These are phyloP conservation scores for Grosmannia serpens DNA, from an alignment of 2,329 filamentous ascomycete genomes.

Conservation along the genomic window DNA sequence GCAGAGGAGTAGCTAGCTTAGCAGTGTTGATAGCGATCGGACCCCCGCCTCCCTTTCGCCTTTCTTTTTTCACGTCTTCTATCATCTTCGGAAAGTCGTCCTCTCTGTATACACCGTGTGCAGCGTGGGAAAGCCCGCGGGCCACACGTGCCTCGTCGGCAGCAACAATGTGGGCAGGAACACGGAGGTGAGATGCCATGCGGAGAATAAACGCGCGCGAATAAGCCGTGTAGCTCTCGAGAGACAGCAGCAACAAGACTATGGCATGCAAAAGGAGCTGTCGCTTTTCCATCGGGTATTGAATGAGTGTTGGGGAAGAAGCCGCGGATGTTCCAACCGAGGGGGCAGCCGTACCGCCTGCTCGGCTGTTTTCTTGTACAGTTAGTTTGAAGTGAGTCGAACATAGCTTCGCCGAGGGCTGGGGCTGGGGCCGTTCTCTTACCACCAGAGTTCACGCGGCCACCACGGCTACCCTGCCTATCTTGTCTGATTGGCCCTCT, in stretches of 20 bases:
- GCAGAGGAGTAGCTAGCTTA: slow-evolving; percentile 64
- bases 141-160: slow-evolving; percentile 68
- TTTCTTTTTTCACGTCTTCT: slow-evolving; percentile 52
- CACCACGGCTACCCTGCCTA: not conserved
- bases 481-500: not conserved
- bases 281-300: slow-evolving; percentile 48
- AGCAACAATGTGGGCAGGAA: slow-evolving; percentile 52
- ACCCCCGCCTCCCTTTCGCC: slow-evolving; percentile 52
- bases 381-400: not conserved
- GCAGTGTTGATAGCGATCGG: slow-evolving; percentile 61
- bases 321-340: slow-evolving; percentile 1
- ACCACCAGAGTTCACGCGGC: not conserved
- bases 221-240: slow-evolving; percentile 67
- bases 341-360: slow-evolving; percentile 10
- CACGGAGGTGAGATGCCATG: slow-evolving; percentile 57
- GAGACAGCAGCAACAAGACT: slow-evolving; percentile 59
- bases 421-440: not conserved
- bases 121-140: slow-evolving; percentile 60
- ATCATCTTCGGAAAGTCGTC: slow-evolving; percentile 47
- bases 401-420: not conserved
- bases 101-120: slow-evolving; percentile 52
- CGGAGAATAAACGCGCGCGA: slow-evolving; percentile 61
- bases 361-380: not conserved
- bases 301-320: slow-evolving; percentile 21
- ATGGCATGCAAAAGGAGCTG: slow-evolving; percentile 60